Conservation (phyloP, 495 filamentous ascomycete species). For the Trypethelium eluteriae region DNA sequence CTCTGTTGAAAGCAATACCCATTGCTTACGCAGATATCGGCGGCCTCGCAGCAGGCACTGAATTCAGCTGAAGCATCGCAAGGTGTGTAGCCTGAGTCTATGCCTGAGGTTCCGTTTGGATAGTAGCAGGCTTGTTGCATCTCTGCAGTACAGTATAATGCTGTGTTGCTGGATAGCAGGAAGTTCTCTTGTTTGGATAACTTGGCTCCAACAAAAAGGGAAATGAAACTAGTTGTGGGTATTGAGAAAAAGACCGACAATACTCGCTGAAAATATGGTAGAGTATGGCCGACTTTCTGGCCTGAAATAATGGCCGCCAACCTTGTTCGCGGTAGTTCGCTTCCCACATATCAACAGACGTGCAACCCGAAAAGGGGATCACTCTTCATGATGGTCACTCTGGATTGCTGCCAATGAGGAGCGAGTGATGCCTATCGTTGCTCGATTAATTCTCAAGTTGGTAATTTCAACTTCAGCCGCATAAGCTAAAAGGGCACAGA, state of each 20-base stretch:
- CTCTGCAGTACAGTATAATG: background rate
- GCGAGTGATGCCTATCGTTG: no score
- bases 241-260: background rate
- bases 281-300: background rate
- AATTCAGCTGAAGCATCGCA: background rate
- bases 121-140: background rate
- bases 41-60: background rate
- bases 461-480: no score
- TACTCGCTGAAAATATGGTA: background rate
- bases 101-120: background rate
- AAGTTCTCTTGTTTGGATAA: background rate
- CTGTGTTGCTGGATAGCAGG: background rate
- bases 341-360: no score
- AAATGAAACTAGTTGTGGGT: background rate
- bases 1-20: background rate
- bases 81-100: background rate
- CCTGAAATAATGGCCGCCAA: background rate
- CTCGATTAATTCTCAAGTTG: no score
- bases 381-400: no score
- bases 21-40: background rate
- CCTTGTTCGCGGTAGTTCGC: background rate
- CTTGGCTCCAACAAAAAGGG: background rate
- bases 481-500: no score
- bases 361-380: no score
- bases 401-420: no score